Evolutionary conservation across 257 asterid genomes (phyloP), one percentile per base, ranked within the genome.

Genomic region (Ophiorrhiza pumila): DNA sequence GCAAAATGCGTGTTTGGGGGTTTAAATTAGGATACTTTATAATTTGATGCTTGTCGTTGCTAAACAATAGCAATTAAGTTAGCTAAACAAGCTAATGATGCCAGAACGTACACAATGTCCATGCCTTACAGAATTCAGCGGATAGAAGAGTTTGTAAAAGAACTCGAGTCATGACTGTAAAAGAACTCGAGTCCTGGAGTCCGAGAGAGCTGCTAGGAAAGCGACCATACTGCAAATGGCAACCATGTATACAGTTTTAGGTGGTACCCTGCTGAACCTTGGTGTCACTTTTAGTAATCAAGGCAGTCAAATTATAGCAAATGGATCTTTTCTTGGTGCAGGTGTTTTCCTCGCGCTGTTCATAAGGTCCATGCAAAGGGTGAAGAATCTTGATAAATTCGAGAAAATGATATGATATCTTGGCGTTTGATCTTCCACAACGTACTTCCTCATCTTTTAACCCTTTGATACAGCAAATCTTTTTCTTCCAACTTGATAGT

Each of bases 101-200:
- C 95, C 22, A 84, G 98, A 79, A 78, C 88, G 6, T 75, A 84
- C 74, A 88, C 98, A 4, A 83, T 94, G 43, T 89, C 98, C 83
- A 91, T 94, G 98, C 98, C 98, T 73, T 88, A 80, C 69, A 77
- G 98, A 84, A 73, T 91, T 58, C 96, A 94, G 79, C 81, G 60
- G 76, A 94, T 94, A 65, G 98, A 94, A 80, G 98, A 91, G 77
- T 88, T 94, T 0, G 90, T 85, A 64, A 88, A 91, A 75, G 95
- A 94, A 83, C 96, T 94, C 12, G 98, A 94, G 60, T 81, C 96
- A 0, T 97, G 98, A 74, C 97, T 42, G 32, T 94, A 61, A 94
- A 91, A 88, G 98, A 53, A 97, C 91, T 68, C 89, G 98, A 71
- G 98, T 94, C 62, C 94, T 94, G 47, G 98, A 94, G 97, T 94